Percentiles rank a stretch among this genome's conserved stretches.
phyloP scores from a whole-genome alignment of 2,329 filamentous ascomycete species.

The Periglandula ipomoeae region DNA sequence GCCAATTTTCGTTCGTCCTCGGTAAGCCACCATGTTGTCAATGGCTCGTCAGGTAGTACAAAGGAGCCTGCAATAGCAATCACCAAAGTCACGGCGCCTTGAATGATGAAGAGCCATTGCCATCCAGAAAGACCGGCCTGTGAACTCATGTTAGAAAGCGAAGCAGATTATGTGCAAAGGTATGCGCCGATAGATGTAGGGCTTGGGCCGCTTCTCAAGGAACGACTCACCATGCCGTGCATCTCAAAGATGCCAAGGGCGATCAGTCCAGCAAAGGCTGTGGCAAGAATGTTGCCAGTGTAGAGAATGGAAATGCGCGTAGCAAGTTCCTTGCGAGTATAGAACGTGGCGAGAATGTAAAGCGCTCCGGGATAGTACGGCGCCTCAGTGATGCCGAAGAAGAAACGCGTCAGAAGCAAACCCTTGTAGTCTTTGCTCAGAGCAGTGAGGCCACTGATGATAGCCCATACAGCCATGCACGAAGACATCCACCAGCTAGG shows the following conservation, averaged over 20 bases:
- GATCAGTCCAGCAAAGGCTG: constrained; percentile 57
- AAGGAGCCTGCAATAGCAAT: constrained; percentile 21
- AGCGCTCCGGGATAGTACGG: constrained; percentile 43
- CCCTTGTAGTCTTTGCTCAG: constrained; percentile 38
- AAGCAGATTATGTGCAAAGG: neutral
- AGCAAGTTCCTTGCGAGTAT: constrained; percentile 55
- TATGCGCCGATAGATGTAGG: neutral
- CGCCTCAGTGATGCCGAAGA: constrained; percentile 37
- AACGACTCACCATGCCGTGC: neutral
- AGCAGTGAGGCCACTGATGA: constrained; percentile 36
- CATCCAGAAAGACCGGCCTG: constrained; percentile 48
- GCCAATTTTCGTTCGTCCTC: constrained; percentile 32
- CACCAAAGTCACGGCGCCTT: constrained; percentile 38
- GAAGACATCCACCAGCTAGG: constrained; percentile 31
- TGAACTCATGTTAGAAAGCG: constrained; percentile 18
- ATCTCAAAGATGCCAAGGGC: constrained; percentile 47
- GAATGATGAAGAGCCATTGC: constrained; percentile 59
- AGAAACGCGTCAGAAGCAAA: constrained; percentile 37
- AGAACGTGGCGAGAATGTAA: constrained; percentile 39
- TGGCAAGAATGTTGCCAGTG: constrained; percentile 55
- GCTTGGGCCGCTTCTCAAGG: neutral
- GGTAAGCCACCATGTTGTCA: constrained; percentile 33
- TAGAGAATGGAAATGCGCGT: constrained; percentile 50
- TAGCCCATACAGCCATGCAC: constrained; percentile 38
- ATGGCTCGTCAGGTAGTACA: constrained; percentile 28